Conservation (phyloP, 78 protist species). For the Isochrysis galbana region DNA sequence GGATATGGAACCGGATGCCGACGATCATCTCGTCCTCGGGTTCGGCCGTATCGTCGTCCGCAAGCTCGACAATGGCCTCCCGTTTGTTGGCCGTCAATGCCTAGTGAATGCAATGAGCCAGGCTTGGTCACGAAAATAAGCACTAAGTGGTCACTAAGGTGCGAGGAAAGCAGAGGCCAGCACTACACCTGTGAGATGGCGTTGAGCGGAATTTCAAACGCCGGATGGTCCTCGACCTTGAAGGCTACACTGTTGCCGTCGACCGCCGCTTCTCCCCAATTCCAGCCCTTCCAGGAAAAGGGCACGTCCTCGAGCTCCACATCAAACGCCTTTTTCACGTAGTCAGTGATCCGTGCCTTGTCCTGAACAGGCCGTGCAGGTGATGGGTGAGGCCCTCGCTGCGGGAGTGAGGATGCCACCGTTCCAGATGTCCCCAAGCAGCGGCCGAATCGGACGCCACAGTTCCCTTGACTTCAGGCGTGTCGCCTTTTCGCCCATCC, state of each 20-base stretch:
- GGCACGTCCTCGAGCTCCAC: neutral
- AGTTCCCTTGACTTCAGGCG: too few species aligned
- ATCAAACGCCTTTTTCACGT: neutral
- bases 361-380: neutral
- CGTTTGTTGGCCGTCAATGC: neutral
- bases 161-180: too few species aligned
- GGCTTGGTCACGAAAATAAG: too few species aligned
- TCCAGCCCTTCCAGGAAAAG: neutral
- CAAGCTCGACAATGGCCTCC: neutral
- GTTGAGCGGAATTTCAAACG: neutral
- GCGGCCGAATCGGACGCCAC: too few species aligned
- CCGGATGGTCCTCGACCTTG: neutral
- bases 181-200: neutral
- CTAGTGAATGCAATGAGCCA: too few species aligned
- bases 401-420: too few species aligned
- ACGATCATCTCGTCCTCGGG: slow-evolving; percentile 24
- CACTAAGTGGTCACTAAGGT: too few species aligned
- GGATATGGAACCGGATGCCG: neutral
- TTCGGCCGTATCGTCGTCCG: neutral
- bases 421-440: too few species aligned
- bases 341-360: neutral
- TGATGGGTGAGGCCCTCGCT: too few species aligned
- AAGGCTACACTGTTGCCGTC: neutral
- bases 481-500: too few species aligned
- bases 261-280: neutral